A percentile compares a stretch with the other conserved stretches of the same genome.
Conservation (phyloP, 2,329 filamentous ascomycete species). For the Trichoderma aggressivum region DNA sequence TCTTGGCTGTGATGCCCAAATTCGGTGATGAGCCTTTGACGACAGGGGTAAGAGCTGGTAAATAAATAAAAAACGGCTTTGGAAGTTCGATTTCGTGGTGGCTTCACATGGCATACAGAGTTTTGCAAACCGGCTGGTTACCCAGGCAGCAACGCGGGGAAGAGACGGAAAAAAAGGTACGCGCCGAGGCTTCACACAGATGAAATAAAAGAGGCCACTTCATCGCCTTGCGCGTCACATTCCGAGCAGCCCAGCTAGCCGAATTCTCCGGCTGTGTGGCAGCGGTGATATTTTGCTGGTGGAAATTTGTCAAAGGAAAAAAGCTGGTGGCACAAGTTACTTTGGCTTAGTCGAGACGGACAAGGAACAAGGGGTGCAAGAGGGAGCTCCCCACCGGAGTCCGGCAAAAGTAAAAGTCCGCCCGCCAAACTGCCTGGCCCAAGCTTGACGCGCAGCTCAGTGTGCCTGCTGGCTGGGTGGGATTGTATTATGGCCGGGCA, state of each 20-base stretch:
- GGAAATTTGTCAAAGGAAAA: background rate
- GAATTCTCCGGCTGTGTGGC: slow-evolving; percentile 11
- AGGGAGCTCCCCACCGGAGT: slow-evolving; percentile 15
- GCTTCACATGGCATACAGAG: slow-evolving; percentile 11
- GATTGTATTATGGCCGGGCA: slow-evolving; percentile 27
- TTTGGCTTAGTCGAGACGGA: background rate
- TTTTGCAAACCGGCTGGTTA: background rate
- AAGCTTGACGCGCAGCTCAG: slow-evolving; percentile 39
- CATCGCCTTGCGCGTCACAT: slow-evolving; percentile 24
- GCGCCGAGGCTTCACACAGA: background rate
- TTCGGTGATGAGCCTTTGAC: background rate
- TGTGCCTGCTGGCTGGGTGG: slow-evolving; percentile 33
- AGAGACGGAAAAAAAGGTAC: background rate
- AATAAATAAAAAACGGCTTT: background rate
- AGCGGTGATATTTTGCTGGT: slow-evolving; percentile 1
- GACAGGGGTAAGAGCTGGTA: background rate
- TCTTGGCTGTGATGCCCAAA: background rate
- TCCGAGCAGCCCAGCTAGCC: background rate
- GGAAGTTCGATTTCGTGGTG: background rate
- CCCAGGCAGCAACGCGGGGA: background rate
- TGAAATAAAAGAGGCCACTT: slow-evolving; percentile 31
- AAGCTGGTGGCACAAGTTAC: background rate
- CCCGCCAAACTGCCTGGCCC: slow-evolving; percentile 21
- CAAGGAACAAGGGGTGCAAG: background rate
- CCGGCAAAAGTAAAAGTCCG: slow-evolving; percentile 31